phyloP scores from a whole-genome alignment of 805 yeast species.

The Cyberlindnera petersonii region DNA sequence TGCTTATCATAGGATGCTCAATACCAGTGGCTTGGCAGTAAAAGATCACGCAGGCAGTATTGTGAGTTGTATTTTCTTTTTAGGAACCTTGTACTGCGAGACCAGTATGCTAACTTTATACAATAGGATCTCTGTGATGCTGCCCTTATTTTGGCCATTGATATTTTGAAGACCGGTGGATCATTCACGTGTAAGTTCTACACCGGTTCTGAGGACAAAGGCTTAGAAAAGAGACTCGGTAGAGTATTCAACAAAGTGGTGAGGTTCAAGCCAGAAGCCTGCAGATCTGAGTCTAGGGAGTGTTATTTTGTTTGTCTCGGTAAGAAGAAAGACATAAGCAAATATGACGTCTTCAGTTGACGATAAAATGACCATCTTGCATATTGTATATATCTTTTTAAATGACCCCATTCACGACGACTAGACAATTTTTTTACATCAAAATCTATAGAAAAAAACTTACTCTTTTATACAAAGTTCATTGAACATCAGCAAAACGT shows the following conservation, averaged over 20 bases:
- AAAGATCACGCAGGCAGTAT: slow-evolving; percentile 82
- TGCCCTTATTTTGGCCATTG: slow-evolving; percentile 71
- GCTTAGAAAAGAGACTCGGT: slow-evolving; percentile 56
- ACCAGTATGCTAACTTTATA: slow-evolving; percentile 7
- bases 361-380: too few relatives aligned
- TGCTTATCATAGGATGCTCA: slow-evolving; percentile 87
- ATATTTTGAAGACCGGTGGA: slow-evolving; percentile 68
- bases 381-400: too few relatives aligned
- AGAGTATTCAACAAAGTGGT: slow-evolving; percentile 58
- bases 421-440: too few relatives aligned
- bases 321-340: slow-evolving; percentile 40
- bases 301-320: slow-evolving; percentile 71
- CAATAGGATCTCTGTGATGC: slow-evolving; percentile 81
- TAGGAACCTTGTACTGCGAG: too few relatives aligned
- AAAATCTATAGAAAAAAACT: too few relatives aligned
- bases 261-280: slow-evolving; percentile 77
- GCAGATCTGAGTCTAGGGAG: slow-evolving; percentile 77
- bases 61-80: too few relatives aligned
- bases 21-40: slow-evolving; percentile 78
- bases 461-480: slow-evolving; percentile 2
- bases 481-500: too few relatives aligned
- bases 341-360: slow-evolving; percentile 39
- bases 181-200: slow-evolving; percentile 76
- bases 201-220: slow-evolving; percentile 73
- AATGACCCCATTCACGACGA: slow-evolving; percentile 2